Conservation (phyloP, 2,329 filamentous ascomycete genomes). For the Polychaeton citri region DNA sequence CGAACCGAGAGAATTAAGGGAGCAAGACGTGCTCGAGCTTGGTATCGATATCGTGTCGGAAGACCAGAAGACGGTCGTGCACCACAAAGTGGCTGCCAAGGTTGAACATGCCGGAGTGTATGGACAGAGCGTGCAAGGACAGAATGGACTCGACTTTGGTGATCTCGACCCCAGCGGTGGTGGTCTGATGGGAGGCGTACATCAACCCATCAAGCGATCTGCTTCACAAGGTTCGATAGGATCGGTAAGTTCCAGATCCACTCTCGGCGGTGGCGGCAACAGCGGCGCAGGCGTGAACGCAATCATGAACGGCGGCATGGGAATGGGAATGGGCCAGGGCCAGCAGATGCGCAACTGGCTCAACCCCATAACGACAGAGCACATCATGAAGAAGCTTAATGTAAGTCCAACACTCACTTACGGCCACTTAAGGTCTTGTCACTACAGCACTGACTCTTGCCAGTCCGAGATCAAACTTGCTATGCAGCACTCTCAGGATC, state of each 20-base stretch:
- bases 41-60: constrained; percentile 98
- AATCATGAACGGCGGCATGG: constrained; percentile 33
- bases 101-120: constrained; percentile 89
- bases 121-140: constrained; percentile 40
- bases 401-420: too few relatives aligned
- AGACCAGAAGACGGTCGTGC: constrained; percentile 95
- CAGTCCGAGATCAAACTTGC: constrained; percentile 85
- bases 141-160: constrained; percentile 77
- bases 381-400: constrained; percentile 77
- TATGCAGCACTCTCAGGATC: constrained; percentile 73
- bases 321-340: constrained; percentile 49
- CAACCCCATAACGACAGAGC: constrained; percentile 81
- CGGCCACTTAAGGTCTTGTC: too few relatives aligned
- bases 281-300: constrained; percentile 44
- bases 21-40: constrained; percentile 82
- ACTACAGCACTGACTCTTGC: constrained; percentile 12
- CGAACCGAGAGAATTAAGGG: constrained; percentile 83
- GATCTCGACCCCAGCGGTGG: constrained; percentile 70
- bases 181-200: constrained; percentile 50
- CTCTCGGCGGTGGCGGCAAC: constrained; percentile 18
- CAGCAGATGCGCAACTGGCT: constrained; percentile 72
- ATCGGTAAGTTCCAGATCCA: constrained; percentile 45
- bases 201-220: constrained; percentile 34
- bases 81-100: constrained; percentile 94
- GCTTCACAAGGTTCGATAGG: constrained; percentile 15